phyloP scores from a whole-genome alignment of 1,139 yeast species.

The Lodderomyces parapsilosis region DNA sequence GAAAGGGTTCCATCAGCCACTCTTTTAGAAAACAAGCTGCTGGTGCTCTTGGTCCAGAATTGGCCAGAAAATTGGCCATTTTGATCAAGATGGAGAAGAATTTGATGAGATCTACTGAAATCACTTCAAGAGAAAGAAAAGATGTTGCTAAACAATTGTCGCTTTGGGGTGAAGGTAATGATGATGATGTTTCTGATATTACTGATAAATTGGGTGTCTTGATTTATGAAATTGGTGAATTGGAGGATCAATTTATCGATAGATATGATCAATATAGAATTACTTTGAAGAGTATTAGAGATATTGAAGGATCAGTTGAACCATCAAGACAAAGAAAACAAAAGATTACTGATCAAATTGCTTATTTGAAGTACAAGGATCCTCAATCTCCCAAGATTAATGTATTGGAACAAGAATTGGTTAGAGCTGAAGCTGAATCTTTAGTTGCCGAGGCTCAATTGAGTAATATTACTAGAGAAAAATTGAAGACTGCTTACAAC shows the following conservation, averaged over 20 bases:
- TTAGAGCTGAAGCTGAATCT: slow-evolving; percentile 88
- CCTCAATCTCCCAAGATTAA: slow-evolving; percentile 81
- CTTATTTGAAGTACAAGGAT: slow-evolving; percentile 78
- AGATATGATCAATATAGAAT: slow-evolving; percentile 84
- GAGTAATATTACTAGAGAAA: slow-evolving; percentile 83
- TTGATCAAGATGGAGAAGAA: slow-evolving; percentile 81
- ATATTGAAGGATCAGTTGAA: slow-evolving; percentile 84
- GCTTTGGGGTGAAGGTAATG: slow-evolving; percentile 82
- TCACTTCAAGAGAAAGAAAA: slow-evolving; percentile 75
- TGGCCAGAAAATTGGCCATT: slow-evolving; percentile 72
- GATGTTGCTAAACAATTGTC: slow-evolving; percentile 83
- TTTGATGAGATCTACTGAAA: slow-evolving; percentile 75
- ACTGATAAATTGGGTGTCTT: slow-evolving; percentile 85
- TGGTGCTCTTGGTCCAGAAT: slow-evolving; percentile 75
- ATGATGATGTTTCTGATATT: slow-evolving; percentile 80
- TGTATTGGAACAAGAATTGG: slow-evolving; percentile 83
- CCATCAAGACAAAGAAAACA: slow-evolving; percentile 86
- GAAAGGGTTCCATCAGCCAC: slow-evolving; percentile 66
- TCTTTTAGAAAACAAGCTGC: slow-evolving; percentile 70
- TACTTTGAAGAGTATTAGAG: slow-evolving; percentile 75
- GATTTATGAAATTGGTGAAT: slow-evolving; percentile 79
- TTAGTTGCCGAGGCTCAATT: slow-evolving; percentile 89
- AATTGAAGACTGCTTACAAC: slow-evolving; percentile 79
- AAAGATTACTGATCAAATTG: slow-evolving; percentile 82
- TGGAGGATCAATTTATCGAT: slow-evolving; percentile 85